phyloP scores from a whole-genome alignment of 176 grass and related monocot genomes.

The Hyparrhenia diplandra region DNA sequence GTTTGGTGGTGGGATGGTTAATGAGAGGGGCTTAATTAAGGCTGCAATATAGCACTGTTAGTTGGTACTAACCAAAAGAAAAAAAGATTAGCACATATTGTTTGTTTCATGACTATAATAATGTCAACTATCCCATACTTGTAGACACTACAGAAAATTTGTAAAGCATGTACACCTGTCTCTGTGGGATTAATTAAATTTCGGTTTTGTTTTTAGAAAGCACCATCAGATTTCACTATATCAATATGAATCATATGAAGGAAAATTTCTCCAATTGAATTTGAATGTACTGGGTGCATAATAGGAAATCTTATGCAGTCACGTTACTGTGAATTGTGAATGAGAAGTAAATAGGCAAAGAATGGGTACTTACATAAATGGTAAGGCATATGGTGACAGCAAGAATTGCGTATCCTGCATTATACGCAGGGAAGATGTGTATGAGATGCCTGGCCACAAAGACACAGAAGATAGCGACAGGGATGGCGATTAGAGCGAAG shows the following conservation, averaged over 20 bases:
- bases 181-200: background rate
- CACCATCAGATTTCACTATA: background rate
- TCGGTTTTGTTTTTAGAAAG: background rate
- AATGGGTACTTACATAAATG: conserved; percentile 67
- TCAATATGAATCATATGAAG: background rate
- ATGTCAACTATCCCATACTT: background rate
- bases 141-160: background rate
- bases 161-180: background rate
- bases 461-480: conserved; percentile 73
- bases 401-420: conserved; percentile 84
- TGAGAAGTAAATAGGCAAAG: background rate
- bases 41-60: background rate
- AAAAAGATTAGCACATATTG: background rate
- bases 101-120: conserved; percentile 4
- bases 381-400: conserved; percentile 63
- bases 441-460: conserved; percentile 87
- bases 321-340: no score
- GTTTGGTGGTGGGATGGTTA: background rate
- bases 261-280: background rate
- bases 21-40: background rate
- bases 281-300: background rate
- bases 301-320: no score
- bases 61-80: background rate
- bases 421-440: conserved; percentile 82
- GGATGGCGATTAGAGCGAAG: conserved; percentile 59